Evolutionary conservation across 2,329 filamentous ascomycete species (phyloP).

Genomic region (Penicillium sp.): DNA sequence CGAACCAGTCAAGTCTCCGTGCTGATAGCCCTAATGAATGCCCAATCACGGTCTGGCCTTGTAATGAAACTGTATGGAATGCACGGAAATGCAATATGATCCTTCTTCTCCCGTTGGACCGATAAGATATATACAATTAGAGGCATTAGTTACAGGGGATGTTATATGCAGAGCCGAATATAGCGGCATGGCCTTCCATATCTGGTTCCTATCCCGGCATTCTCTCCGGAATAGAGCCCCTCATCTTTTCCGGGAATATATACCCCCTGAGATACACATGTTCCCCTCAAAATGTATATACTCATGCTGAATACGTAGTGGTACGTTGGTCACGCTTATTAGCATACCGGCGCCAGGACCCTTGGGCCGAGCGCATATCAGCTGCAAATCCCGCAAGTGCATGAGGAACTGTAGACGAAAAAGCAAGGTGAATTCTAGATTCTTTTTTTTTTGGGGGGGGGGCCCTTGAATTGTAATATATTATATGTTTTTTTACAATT

Average conservation of each 20-base stretch:
- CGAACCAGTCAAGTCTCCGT: background rate
- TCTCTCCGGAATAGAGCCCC: constrained; percentile 4
- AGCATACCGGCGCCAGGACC: constrained; percentile 20
- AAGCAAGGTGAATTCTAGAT: constrained; percentile 2
- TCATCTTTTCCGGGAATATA: constrained; percentile 5
- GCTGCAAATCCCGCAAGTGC: constrained; percentile 21
- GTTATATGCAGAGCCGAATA: background rate
- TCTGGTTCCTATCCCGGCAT: constrained; percentile 6
- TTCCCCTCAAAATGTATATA: background rate
- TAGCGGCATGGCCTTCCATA: constrained; percentile 5
- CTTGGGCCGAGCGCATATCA: constrained; percentile 26
- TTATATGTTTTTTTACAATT: background rate
- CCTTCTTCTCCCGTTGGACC: constrained; percentile 22
- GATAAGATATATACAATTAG: constrained; percentile 14
- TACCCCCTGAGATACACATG: background rate
- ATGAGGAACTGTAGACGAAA: background rate
- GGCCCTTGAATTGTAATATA: background rate
- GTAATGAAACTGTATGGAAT: constrained; percentile 5
- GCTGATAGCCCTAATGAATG: background rate
- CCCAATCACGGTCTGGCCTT: constrained; percentile 8
- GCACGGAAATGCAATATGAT: constrained; percentile 5
- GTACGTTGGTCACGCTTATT: constrained; percentile 27
- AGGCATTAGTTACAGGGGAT: background rate
- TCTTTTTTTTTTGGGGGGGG: too few relatives aligned
- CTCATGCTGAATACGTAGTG: background rate